Base-by-base conservation (phyloP, 129 eudicot genomes). In the Flaveria sonorensis region DNA sequence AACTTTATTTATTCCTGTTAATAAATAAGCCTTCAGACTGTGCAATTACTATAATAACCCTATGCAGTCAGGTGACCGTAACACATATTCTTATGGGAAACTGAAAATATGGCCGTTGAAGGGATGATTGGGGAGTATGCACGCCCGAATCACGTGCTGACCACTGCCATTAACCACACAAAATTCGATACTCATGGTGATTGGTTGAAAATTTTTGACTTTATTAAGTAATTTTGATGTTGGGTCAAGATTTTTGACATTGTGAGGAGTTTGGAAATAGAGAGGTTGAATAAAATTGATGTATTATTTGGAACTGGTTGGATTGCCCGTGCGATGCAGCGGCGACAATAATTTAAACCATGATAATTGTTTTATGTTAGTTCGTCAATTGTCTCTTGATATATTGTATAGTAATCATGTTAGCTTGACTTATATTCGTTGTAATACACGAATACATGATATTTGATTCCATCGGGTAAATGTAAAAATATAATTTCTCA, bases 91-190 rank as follows among this genome's bases (percentile, higher is more conserved):
- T 8, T 43, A 21, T 21, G 46, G 7, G 57, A 51, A 59, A 70
- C 20, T 70, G 70, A 71, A 71, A 72, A 65, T 46, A 72, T 72
- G 79, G 68, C 74, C 83, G 83, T 80, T 80, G 79, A 79, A 62
- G 11, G 82, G 82, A 59, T 57, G 50, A 45, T 57, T 28, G 67
- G 81, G 55, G 70, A 65, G 46, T 18, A 59, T 70, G 70, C 83
- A 72, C 59, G 78, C 68, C 39, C 56, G n/a, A 50, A 70, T 72
- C 83, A 79, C 83, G 74, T 79, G 74, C 73, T 52, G 68, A 32
- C 78, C 73, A 79, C 68, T 15, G 52, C 57, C 74, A 72, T 73
- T 65, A 73, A 73, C 83, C 74, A 52, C 61, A 45, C 74, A 52
- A 2, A 64, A 32, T 40, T 56, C 74, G 1, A 79, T 51, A 15